Base-by-base conservation (phyloP, 805 yeast genomes). In the Pichia rugopelliculosa region DNA sequence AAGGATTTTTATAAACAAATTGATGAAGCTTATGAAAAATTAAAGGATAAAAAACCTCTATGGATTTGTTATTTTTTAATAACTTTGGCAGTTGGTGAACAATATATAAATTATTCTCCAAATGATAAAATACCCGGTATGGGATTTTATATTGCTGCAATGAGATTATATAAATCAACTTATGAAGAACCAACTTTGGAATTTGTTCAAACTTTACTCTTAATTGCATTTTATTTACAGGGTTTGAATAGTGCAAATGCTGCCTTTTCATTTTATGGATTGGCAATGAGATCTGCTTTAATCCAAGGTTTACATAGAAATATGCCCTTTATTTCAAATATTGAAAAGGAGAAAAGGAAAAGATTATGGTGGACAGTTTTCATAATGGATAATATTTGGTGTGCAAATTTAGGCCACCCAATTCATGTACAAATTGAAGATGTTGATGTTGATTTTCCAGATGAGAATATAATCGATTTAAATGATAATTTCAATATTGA, bases 321-420 rank as follows among this genome's bases (percentile, higher is more conserved):
- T 13, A 43, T 47, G 34, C 47, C 48, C 10, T 41, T 27, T 3
- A 18, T 39, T 6, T 23, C 46, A 6, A 37, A 56, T 1, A 48
- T 53, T 5, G 64, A 62, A 33, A 54, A 53, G 20, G 70, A 66
- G 39, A 58, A 59, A 45, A 50, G 67, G 20, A 56, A 64, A 47
- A 53, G 69, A 42, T 49, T 66, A 8, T 66, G 69, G 69, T 66
- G 70, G 70, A 62, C 70, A 3, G 59, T 62, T 23, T 64, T 56
- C 41, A 52, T 59, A 10, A 58, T 66, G 62, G 67, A 65, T 39
- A 56, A 58, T 21, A 52, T 60, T 1, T 64, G 67, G 62, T 53
- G 62, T 25, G 60, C 67, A 2, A 62, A 64, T 40, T 42, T 63
- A 27, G 67, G 68, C 3, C 61, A 62, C 21, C 69, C 69, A 0